Evolutionary conservation across 805 yeast species (phyloP), one percentile per base, ranked within the genome.

Genomic region (Kluyveromyces lactis): DNA sequence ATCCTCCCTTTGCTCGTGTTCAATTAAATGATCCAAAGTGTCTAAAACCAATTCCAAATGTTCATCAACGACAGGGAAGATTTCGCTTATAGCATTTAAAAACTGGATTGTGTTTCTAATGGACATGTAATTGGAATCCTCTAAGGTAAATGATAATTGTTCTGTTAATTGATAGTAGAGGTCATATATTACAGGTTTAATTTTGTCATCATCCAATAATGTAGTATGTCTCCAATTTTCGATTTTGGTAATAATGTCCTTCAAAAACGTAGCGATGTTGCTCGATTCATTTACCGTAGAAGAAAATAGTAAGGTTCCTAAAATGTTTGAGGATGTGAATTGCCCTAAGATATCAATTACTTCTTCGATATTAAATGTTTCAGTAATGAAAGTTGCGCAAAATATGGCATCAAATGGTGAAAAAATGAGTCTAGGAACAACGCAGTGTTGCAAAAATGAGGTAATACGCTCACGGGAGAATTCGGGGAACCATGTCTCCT

Each of bases 321-420:
- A 55, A 11, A 77, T 57, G 9, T 67, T 64, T 3, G 64, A 63
- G 1, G 62, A 54, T 41, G 86, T 71, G 18, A 86, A 60, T 15
- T 55, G 56, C 27, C 75, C 68, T 21, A 75, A 52, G 2, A 73
- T 45, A 5, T 45, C 44, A 18, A 72, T 43, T 3, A 78, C 56
- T 32, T 66, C 66, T 16, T 71, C 68, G 0, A 57, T 44, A 0
- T 62, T 54, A 40, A 79, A 75, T 15, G 78, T 49, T 32, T 67
- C 62, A 41, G 75, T 69, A 7, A 86, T 45, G 51, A 87, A 85
- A 40, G 69, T 67, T 0, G 83, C 75, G 26, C 78, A 60, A 53
- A 64, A 89, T 0, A 82, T 66, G 0, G 96, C 95, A 62, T 87
- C 97, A 45, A 80, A 73, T 0, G 94, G 77, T 0, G 96, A 84